Base-by-base conservation (phyloP, 169 alveolate genomes). In the Plasmodium gallinaceum region DNA sequence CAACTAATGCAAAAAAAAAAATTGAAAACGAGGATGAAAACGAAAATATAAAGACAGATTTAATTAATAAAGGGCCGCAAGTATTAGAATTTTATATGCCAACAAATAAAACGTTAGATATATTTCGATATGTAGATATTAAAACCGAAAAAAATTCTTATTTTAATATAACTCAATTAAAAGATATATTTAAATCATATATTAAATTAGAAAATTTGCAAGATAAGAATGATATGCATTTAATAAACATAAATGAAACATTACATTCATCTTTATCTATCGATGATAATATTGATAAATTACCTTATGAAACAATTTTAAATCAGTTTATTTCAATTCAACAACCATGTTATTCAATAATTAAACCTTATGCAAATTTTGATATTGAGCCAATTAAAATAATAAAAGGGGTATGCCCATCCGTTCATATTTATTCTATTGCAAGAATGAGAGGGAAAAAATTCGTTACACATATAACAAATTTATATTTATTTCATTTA, bases 51-150 rank as follows among this genome's bases (percentile, higher is more conserved):
- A 37, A 58, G 54, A 51, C 48, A 66, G 45, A 78, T 48, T 46
- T 62, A 39, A 57, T 85, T 72, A 65, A 88, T 75, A 61, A 86
- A 90, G 68, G 91, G 7, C 66, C 68, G 18, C 76, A 88, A 66
- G 62, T 90, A 86, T 24, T 91, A 75, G 74, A 86, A 78, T 51
- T 88, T 58, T 76, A 91, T 73, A 87, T 54, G 85, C 78, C 91
- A 32, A 26, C 94, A 57, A 51, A 58, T 70, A 60, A 91, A 74
- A 51, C 76, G 51, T 26, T 75, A 52, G 74, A 91, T 46, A 69
- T 90, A 68, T 71, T 70, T 62, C 54, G 76, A 62, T 60, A 70
- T 24, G 66, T 91, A 45, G 86, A 87, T 86, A 43, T 42, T 62
- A 75, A 51, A 46, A 20, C 88, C 2, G 88, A 87, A 43, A 66